Base-by-base conservation (phyloP, 2,329 filamentous ascomycete genomes). In the Penicillium hordei region DNA sequence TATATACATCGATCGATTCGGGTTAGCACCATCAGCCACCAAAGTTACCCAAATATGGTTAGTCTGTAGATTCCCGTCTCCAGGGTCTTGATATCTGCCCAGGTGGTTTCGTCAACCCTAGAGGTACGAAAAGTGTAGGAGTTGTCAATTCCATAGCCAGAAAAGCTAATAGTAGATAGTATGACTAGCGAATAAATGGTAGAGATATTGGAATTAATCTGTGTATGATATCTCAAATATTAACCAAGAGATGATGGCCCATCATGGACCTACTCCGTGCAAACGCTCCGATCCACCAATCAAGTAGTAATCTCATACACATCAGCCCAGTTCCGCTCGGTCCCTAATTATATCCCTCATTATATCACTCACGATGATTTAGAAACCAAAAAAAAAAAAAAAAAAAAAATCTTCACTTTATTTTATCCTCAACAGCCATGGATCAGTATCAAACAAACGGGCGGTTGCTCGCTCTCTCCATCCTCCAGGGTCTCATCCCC, bases 401-500 rank as follows among this genome's bases (percentile, higher is more conserved):
- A n/a, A n/a, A n/a, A 23, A 9, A 21, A 36, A 36, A 36, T 3
- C 13, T 27, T 21, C 23, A 13, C n/a, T 29, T 40, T 5, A 10
- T 12, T 13, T 8, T 6, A 44, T 34, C 27, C 9, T 23, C 29
- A 34, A 10, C 29, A 21, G 23, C 15, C 33, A 53, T 53, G 51
- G 25, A 23, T 17, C 31, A 48, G 19, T 53, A 48, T 38, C 51
- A 53, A 31, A 23, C 51, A 15, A 2, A 38, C 15, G 5, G 33
- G 15, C 33, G 42, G 4, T 9, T 53, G 25, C 4, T 53, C 33
- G 33, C 21, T 38, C 13, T 36, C 12, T 5, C 6, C 33, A 1
- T 31, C 19, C 31, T 53, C 9, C 40, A 48, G n/a, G 9, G 23
- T 5, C 42, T 53, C 40, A 53, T 53, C 19, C 58, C 58, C n/a